These are phyloP conservation scores for Metschnikowia matae DNA, from an alignment of 805 yeast genomes.

Conservation along the genomic window DNA sequence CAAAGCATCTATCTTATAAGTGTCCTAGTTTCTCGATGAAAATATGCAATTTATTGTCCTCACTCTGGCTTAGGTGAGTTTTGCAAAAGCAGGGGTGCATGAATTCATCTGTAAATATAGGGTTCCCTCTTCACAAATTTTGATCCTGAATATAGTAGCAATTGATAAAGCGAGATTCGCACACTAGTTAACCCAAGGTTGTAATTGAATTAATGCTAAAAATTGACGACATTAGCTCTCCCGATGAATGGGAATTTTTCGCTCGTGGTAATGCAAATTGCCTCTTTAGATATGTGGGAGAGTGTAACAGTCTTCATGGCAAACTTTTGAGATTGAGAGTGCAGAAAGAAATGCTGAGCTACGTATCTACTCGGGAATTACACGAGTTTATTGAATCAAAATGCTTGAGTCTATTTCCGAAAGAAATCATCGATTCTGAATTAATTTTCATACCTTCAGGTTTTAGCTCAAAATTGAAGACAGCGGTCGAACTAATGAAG, in stretches of 20 bases:
- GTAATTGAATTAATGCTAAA: neutral
- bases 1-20: neutral
- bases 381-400: conserved; percentile 36
- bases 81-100: neutral
- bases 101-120: neutral
- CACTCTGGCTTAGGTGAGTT: neutral
- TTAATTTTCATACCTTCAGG: conserved; percentile 28
- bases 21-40: neutral
- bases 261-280: conserved; percentile 50
- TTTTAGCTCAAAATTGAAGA: conserved; percentile 28
- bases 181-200: neutral
- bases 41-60: neutral
- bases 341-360: conserved; percentile 31
- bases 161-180: neutral
- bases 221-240: conserved; percentile 1
- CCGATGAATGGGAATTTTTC: conserved; percentile 40
- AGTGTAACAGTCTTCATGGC: conserved; percentile 25
- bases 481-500: conserved; percentile 27
- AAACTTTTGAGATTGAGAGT: conserved; percentile 38
- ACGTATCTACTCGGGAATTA: conserved; percentile 38
- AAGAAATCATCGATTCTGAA: conserved; percentile 30
- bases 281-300: conserved; percentile 40
- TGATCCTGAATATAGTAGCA: neutral
- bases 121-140: neutral
- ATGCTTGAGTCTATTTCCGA: conserved; percentile 29